Base-by-base conservation (phyloP, 345 rosid genomes). In the Limnanthes douglasii region DNA sequence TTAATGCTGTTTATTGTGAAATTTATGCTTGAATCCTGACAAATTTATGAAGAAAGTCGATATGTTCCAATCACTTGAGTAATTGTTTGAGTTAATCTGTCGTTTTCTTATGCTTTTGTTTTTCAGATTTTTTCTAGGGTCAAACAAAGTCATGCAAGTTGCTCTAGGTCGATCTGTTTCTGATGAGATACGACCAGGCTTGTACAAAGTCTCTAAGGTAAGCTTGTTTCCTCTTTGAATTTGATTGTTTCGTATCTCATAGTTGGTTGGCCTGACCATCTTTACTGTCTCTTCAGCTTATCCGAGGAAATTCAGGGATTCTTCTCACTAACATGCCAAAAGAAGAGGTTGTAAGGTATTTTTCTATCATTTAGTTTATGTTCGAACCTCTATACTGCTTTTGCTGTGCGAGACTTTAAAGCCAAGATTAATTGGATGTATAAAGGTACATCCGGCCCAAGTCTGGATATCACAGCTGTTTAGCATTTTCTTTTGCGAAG, bases 141-240 rank as follows among this genome's bases (percentile, higher is more conserved):
- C 96, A 13, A 90, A 90, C 57, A 85, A 85, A 64, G 99, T 85
- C 15, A 90, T 85, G 96, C 96, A 85, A 47, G 88, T 85, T 42
- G 75, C 99, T 32, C 56, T 90, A 19, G 99, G 98, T 41, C 94
- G 98, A 26, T 75, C 85, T 15, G 78, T 47, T 62, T 59, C 88
- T n/a, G 93, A 80, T 55, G 98, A 84, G 66, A 44, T 73, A 39
- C 62, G 77, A 56, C 69, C 88, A 1, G 78, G 96, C 10, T 50
- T 81, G 53, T 53, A 51, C 41, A 85, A 75, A 59, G 78, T 59
- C 40, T 81, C 99, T 24, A 90, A 75, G 88, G 99, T 90, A 56
- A 37, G 41, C 15, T 10, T 33, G 4, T 11, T 8, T 31, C 15
- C 23, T 31, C 46, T 26, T 8, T 20, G 22, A 3, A 16, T 31